These are phyloP conservation scores for Fusarium sacchari DNA, from an alignment of 2,329 filamentous ascomycete genomes.

Conservation along the genomic window DNA sequence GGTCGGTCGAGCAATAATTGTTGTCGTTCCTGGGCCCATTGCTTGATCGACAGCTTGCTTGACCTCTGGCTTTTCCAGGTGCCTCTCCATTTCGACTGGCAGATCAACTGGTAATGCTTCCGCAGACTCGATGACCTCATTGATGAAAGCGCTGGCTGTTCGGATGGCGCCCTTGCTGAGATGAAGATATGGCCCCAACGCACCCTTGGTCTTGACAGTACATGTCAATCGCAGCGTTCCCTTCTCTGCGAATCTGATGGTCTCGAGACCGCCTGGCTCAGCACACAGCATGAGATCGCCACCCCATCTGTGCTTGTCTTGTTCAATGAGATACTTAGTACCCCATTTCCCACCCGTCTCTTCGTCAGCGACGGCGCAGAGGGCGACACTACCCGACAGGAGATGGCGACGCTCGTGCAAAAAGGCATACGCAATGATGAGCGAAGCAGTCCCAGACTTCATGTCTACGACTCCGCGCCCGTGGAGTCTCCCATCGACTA, in stretches of 20 bases:
- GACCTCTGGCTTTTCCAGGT: neutral
- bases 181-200: neutral
- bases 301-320: neutral
- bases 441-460: conserved; percentile 2
- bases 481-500: neutral
- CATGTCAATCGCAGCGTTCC: neutral
- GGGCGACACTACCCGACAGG: neutral
- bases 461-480: neutral
- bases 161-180: neutral
- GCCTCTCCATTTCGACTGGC: neutral
- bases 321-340: neutral
- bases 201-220: neutral
- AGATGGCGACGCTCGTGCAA: neutral
- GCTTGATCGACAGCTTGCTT: neutral
- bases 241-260: neutral
- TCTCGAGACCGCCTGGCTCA: neutral
- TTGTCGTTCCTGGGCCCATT: neutral
- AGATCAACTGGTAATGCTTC: neutral
- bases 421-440: neutral
- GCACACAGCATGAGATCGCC: conserved; percentile 1
- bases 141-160: neutral
- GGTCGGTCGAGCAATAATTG: neutral
- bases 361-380: neutral
- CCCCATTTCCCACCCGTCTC: conserved; percentile 3
- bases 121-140: neutral